These are phyloP conservation scores for Coemansia sp. DNA, from an alignment of 192 early-diverging fungal genomes.

Conservation along the genomic window DNA sequence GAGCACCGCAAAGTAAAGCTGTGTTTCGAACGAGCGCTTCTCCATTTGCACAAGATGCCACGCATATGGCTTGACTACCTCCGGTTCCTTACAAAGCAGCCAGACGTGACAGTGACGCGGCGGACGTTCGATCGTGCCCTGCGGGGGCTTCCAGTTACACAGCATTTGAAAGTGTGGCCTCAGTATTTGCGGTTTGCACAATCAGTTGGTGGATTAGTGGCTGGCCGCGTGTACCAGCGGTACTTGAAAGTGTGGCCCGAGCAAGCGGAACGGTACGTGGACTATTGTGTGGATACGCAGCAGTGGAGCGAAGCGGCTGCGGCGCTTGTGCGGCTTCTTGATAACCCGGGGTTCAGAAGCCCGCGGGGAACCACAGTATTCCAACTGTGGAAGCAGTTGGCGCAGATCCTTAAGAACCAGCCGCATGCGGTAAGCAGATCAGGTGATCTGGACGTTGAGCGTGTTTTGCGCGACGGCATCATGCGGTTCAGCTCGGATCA, in stretches of 20 bases:
- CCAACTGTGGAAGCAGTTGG: slow-evolving; percentile 83
- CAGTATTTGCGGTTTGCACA: slow-evolving; percentile 80
- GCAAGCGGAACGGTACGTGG: slow-evolving; percentile 71
- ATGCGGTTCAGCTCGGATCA: slow-evolving; percentile 57
- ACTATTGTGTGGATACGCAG: slow-evolving; percentile 64
- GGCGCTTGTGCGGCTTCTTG: slow-evolving; percentile 69
- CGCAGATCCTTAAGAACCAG: slow-evolving; percentile 74
- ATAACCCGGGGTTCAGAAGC: slow-evolving; percentile 30
- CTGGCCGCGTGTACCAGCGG: slow-evolving; percentile 74
- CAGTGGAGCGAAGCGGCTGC: slow-evolving; percentile 77
- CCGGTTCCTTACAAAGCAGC: slow-evolving; percentile 65
- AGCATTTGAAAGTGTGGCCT: slow-evolving; percentile 88
- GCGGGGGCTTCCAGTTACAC: slow-evolving; percentile 85
- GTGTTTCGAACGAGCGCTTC: slow-evolving; percentile 84
- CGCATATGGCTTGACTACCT: slow-evolving; percentile 86
- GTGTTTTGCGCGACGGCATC: slow-evolving; percentile 83
- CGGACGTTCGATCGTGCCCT: slow-evolving; percentile 90
- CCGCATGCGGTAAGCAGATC: slow-evolving; percentile 49
- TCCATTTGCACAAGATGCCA: slow-evolving; percentile 96
- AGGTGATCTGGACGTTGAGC: slow-evolving; percentile 71
- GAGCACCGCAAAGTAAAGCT: slow-evolving; percentile 67
- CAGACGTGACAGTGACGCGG: slow-evolving; percentile 67
- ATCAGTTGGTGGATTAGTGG: slow-evolving; percentile 75
- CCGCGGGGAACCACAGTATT: slow-evolving; percentile 28
- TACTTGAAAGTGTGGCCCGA: slow-evolving; percentile 85